Evolutionary conservation across 1,284 basidiomycete genomes (phyloP).

Genomic region (Abortiporus biennis): DNA sequence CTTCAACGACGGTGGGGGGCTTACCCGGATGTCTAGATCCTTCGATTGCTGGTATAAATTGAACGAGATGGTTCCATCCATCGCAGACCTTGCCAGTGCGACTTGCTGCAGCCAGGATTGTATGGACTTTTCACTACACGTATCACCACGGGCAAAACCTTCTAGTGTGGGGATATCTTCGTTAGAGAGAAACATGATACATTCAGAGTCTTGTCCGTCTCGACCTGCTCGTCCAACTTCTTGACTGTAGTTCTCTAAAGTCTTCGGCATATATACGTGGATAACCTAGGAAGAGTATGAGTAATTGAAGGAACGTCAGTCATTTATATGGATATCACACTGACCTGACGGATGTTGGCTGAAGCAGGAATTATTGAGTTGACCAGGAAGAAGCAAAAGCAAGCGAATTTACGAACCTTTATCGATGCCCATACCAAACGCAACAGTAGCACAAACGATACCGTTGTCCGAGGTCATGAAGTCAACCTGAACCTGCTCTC

Average conservation of each 20-base stretch:
- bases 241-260: slow-evolving; percentile 64
- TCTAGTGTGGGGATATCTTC: slow-evolving; percentile 37
- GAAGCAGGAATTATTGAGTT: background rate
- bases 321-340: background rate
- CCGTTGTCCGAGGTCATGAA: slow-evolving; percentile 62
- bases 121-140: slow-evolving; percentile 32
- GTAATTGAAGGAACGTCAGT: background rate
- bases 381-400: no score
- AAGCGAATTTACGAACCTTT: slow-evolving; percentile 33
- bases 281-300: slow-evolving; percentile 42
- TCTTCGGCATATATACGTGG: slow-evolving; percentile 63
- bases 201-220: slow-evolving; percentile 57
- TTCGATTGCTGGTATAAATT: slow-evolving; percentile 37
- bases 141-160: slow-evolving; percentile 42
- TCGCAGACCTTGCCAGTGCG: slow-evolving; percentile 26
- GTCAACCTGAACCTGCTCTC: slow-evolving; percentile 46
- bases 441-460: slow-evolving; percentile 66
- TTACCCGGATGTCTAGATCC: slow-evolving; percentile 36
- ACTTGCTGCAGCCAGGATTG: slow-evolving; percentile 38
- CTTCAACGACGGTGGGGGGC: no score
- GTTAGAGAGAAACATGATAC: slow-evolving; percentile 45
- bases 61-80: slow-evolving; percentile 35
- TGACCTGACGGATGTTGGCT: slow-evolving; percentile 29
- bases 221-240: slow-evolving; percentile 75
- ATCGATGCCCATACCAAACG: slow-evolving; percentile 74